Base-by-base conservation (phyloP, 805 yeast species). In the Candida easanensis region DNA sequence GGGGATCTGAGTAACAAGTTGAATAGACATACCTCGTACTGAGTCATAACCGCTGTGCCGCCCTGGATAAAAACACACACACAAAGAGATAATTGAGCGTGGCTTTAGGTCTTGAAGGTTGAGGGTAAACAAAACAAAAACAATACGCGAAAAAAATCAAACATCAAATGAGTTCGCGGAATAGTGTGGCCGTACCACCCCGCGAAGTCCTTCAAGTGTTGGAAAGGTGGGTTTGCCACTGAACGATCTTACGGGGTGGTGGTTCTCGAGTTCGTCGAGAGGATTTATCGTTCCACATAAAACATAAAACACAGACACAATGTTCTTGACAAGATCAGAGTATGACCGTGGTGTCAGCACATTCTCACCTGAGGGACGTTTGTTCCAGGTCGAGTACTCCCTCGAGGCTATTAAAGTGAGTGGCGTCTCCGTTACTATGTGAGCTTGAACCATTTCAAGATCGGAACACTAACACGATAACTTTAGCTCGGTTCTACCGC, bases 271-370 rank as follows among this genome's bases (percentile, higher is more conserved):
- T n/a, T n/a, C n/a, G n/a, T n/a, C n/a, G n/a, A n/a, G n/a, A n/a
- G n/a, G n/a, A n/a, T n/a, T n/a, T n/a, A n/a, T 10, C 30, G n/a
- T 13, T 10, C 34, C 4, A 5, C 21, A 8, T 15, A 21, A 5
- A 19, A 11, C 22, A n/a, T 7, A 5, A 8, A 28, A 31, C 19
- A 17, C 6, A 13, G 6, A 14, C 25, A 19, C 36, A 41, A 93
- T 93, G 99, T 93, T 93, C 69, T 77, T 93, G 54, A 93, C 99
- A n/a, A 85, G 99, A 82, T 86, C 96, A 70, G 99, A 93, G 74
- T 93, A 93, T 66, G 99, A 93, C 64, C 85, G 99, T 66, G 99
- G 99, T 51, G 99, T 93, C 38, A 85, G 95, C 60, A 95, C 99
- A 8, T 93, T 95, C 66, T 90, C 98, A 2, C 99, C 99, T 20